Conservation (phyloP, 208 protist genomes). For the Trypanosoma platydactyli region DNA sequence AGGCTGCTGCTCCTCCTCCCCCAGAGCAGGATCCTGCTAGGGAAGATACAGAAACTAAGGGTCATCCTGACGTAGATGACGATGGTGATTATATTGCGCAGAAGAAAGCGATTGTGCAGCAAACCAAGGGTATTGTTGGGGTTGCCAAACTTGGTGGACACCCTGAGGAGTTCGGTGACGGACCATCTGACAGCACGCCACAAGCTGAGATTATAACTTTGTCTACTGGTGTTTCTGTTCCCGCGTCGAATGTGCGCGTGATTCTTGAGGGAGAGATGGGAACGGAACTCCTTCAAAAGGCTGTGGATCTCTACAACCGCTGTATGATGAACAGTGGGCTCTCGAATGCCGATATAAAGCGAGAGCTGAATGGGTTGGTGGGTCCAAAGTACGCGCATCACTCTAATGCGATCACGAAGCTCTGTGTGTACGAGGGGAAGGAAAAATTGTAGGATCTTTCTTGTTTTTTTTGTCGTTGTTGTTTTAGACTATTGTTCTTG, state of each 20-base stretch:
- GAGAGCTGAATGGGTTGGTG: slow-evolving; percentile 66
- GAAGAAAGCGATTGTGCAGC: slow-evolving; percentile 77
- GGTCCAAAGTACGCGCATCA: slow-evolving; percentile 63
- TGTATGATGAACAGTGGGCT: slow-evolving; percentile 51
- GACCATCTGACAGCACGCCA: slow-evolving; percentile 45
- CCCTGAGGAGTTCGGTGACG: slow-evolving; percentile 86
- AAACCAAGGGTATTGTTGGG: slow-evolving; percentile 78
- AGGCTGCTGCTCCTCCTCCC: slow-evolving; percentile 38
- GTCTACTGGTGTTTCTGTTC: slow-evolving; percentile 51
- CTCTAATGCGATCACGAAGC: slow-evolving; percentile 83
- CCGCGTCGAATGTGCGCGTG: slow-evolving; percentile 50
- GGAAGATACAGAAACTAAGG: slow-evolving; percentile 14
- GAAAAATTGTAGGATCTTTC: slow-evolving; percentile 36
- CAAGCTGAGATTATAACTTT: slow-evolving; percentile 75
- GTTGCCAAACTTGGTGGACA: slow-evolving; percentile 74
- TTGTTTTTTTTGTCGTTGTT: slow-evolving; percentile 1
- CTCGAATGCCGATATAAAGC: slow-evolving; percentile 69
- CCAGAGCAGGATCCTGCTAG: slow-evolving; percentile 9
- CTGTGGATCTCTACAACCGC: slow-evolving; percentile 74
- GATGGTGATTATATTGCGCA: slow-evolving; percentile 80
- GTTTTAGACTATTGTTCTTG: slow-evolving; percentile 21
- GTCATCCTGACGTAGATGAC: slow-evolving; percentile 77
- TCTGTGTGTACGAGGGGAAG: slow-evolving; percentile 82
- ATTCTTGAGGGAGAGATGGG: slow-evolving; percentile 78
- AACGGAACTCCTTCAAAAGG: slow-evolving; percentile 52